These are phyloP conservation scores for Basipetospora sp. DNA, from an alignment of 2,329 filamentous ascomycete genomes.

Conservation along the genomic window DNA sequence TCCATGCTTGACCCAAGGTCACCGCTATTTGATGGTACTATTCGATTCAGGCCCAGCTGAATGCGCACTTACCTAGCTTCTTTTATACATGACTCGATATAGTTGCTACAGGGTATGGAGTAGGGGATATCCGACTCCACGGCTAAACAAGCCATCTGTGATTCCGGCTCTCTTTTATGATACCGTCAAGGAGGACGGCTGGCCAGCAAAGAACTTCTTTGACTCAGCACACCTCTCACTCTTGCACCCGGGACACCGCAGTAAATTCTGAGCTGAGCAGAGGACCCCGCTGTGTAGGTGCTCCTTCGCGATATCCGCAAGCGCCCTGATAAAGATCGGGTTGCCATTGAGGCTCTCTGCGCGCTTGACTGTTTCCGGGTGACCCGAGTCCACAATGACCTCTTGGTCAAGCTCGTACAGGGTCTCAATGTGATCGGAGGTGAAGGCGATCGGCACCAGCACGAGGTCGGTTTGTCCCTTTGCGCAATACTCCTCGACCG, in stretches of 20 bases:
- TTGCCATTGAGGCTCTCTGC: conserved; percentile 86
- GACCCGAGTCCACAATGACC: conserved; percentile 76
- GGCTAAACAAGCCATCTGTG: too few species aligned
- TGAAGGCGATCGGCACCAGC: conserved; percentile 90
- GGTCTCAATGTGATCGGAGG: conserved; percentile 97
- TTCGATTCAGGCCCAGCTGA: too few species aligned
- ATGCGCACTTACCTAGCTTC: too few species aligned
- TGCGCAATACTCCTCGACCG: conserved; percentile 75
- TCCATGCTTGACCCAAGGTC: too few species aligned
- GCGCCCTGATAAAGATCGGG: conserved; percentile 73
- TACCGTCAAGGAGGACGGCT: conserved; percentile 10
- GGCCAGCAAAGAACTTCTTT: conserved; percentile 48
- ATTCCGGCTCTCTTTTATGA: too few species aligned
- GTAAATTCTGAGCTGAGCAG: conserved; percentile 71
- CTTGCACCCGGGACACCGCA: conserved; percentile 86
- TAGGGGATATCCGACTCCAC: too few species aligned
- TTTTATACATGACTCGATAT: too few species aligned
- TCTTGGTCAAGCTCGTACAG: conserved; percentile 87
- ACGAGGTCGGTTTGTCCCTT: conserved; percentile 85
- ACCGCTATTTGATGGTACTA: too few species aligned
- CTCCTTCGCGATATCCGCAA: conserved; percentile 71
- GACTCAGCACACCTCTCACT: conserved; percentile 75
- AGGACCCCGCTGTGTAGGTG: conserved; percentile 56
- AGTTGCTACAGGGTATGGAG: too few species aligned
- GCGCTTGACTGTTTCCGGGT: conserved; percentile 68